phyloP scores from a whole-genome alignment of 2,329 filamentous ascomycete species.

The Phaeosphaeriaceae sp. region DNA sequence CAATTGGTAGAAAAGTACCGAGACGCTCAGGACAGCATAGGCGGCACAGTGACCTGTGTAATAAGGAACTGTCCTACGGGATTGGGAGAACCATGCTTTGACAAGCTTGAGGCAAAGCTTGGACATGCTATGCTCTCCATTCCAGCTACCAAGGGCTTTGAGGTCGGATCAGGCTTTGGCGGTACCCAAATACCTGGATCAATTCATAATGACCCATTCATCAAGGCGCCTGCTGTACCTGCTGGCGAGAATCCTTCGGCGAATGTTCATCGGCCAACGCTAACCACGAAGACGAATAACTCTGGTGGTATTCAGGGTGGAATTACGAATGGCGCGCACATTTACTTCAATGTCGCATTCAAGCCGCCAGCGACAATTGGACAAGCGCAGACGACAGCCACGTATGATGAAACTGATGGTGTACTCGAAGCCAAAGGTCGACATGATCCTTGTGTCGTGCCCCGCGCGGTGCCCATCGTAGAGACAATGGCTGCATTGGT shows the following conservation, averaged over 20 bases:
- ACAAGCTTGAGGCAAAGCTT: conserved; percentile 91
- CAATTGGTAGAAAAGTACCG: conserved; percentile 77
- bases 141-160: conserved; percentile 93
- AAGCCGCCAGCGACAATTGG: conserved; percentile 95
- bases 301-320: conserved; percentile 94
- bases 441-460: conserved; percentile 92
- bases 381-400: conserved; percentile 82
- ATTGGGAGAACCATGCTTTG: conserved; percentile 91
- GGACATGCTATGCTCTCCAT: conserved; percentile 95
- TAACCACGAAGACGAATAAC: conserved; percentile 92
- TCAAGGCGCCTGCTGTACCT: conserved; percentile 62
- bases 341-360: conserved; percentile 95
- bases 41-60: conserved; percentile 92
- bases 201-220: conserved; percentile 89
- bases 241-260: conserved; percentile 53
- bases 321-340: conserved; percentile 89
- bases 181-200: conserved; percentile 87
- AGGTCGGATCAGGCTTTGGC: conserved; percentile 90
- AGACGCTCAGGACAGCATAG: conserved; percentile 85
- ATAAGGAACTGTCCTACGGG: conserved; percentile 85
- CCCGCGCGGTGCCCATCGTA: conserved; percentile 83
- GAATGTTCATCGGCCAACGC: conserved; percentile 58
- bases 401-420: conserved; percentile 78
- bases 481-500: conserved; percentile 91
- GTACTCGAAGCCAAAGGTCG: conserved; percentile 87